Conservation (phyloP, 768 basidiomycete genomes). For the Clavulina sp. region DNA sequence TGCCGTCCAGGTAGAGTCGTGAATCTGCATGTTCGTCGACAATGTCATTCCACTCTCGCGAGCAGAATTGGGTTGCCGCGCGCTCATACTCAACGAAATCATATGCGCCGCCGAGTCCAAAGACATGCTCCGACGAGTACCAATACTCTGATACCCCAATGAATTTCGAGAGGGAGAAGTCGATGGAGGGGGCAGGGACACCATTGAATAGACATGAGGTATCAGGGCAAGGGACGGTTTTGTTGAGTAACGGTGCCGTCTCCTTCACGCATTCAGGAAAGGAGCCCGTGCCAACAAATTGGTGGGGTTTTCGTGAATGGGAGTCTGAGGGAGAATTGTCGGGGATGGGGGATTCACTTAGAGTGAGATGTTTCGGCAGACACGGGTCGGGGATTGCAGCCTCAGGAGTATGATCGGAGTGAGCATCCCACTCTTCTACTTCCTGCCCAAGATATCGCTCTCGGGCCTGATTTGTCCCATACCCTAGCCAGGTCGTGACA, state of each 20-base stretch:
- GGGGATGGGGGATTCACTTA: conserved; percentile 37
- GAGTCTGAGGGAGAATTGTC: conserved; percentile 16
- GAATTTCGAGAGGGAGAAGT: conserved; percentile 84
- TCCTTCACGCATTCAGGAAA: conserved; percentile 67
- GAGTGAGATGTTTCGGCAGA: conserved; percentile 55
- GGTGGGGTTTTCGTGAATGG: conserved; percentile 26
- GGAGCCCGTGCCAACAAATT: conserved; percentile 70
- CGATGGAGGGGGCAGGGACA: conserved; percentile 81
- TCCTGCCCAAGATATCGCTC: conserved; percentile 72
- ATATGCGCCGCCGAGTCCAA: conserved; percentile 86
- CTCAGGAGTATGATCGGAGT: conserved; percentile 4
- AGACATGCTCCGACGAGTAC: conserved; percentile 97
- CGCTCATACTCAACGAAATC: conserved; percentile 93
- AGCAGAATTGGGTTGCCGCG: conserved; percentile 75
- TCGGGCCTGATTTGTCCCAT: conserved; percentile 93
- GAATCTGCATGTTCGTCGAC: conserved; percentile 38
- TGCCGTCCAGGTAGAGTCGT: conserved; percentile 27
- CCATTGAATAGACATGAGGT: conserved; percentile 87
- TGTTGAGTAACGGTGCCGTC: conserved; percentile 68
- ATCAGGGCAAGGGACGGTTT: conserved; percentile 63
- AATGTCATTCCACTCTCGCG: conserved; percentile 60
- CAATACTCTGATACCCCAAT: conserved; percentile 98
- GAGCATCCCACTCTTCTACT: conserved; percentile 37
- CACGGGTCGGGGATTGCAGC: conserved; percentile 66
- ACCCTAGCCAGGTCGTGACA: conserved; percentile 96